phyloP scores from a whole-genome alignment of 2,329 filamentous ascomycete genomes.

The Penicillium griseofulvum region DNA sequence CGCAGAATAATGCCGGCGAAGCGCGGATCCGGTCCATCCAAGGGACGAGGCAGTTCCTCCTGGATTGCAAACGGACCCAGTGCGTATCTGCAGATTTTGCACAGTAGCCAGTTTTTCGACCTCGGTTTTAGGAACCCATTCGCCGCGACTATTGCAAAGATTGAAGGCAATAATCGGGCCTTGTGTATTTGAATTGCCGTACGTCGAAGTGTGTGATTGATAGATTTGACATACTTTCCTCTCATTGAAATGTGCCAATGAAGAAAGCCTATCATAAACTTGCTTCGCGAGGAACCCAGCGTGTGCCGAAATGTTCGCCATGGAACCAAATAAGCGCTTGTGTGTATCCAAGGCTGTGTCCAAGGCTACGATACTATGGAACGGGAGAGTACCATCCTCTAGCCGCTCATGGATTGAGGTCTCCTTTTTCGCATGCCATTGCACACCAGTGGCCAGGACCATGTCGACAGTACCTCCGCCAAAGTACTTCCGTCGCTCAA shows the following conservation, averaged over 20 bases:
- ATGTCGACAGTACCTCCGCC: constrained; percentile 93
- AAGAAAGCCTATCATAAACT: constrained; percentile 58
- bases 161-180: constrained; percentile 87
- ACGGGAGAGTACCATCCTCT: constrained; percentile 87
- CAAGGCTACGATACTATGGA: constrained; percentile 85
- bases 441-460: constrained; percentile 71
- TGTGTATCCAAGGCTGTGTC: constrained; percentile 72
- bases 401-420: constrained; percentile 72
- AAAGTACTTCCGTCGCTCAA: constrained; percentile 74
- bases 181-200: constrained; percentile 47
- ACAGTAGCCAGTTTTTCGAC: constrained; percentile 82
- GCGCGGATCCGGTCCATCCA: constrained; percentile 73
- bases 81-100: constrained; percentile 78
- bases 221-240: constrained; percentile 66
- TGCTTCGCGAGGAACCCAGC: constrained; percentile 62
- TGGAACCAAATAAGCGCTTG: constrained; percentile 65
- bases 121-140: constrained; percentile 77
- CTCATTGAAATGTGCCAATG: constrained; percentile 68
- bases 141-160: constrained; percentile 63
- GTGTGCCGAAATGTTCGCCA: constrained; percentile 68
- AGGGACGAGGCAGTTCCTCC: constrained; percentile 76
- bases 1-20: constrained; percentile 78
- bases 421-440: constrained; percentile 79
- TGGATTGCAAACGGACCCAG: constrained; percentile 87
- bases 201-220: constrained; percentile 40